phyloP scores from a whole-genome alignment of 352 stramenopile species.

The Aphanomyces astaci region DNA sequence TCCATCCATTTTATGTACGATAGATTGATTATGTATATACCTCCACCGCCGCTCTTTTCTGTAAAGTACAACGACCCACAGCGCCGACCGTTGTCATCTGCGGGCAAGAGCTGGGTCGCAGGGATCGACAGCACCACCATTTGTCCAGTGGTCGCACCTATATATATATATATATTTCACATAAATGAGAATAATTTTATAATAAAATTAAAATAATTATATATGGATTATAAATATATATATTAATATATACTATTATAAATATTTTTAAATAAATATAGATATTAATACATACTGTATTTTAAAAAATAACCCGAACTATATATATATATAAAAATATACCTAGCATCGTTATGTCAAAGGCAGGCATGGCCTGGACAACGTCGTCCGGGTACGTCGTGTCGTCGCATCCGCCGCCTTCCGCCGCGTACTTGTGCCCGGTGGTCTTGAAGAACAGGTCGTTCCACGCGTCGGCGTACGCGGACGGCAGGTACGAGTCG shows the following conservation, averaged over 20 bases:
- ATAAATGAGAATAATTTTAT: no score
- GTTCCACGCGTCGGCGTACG: conserved; percentile 41
- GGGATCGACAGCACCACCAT: conserved; percentile 55
- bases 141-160: conserved; percentile 26
- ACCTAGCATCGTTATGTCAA: conserved; percentile 11
- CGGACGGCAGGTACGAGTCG: conserved; percentile 70
- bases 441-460: conserved; percentile 40
- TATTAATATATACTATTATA: no score
- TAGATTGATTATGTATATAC: no score
- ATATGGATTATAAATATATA: no score
- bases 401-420: not conserved
- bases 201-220: no score
- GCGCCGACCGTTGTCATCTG: conserved; percentile 35
- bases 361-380: not conserved
- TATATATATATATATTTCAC: no score
- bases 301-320: no score
- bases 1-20: no score
- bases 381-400: not conserved
- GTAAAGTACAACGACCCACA: conserved; percentile 77
- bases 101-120: conserved; percentile 53
- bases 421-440: conserved; percentile 35
- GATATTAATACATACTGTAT: no score
- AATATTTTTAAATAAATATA: no score
- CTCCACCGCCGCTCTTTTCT: conserved; percentile 54
- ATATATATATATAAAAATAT: not conserved